Evolutionary conservation across 1,284 basidiomycete genomes (phyloP).

Genomic region (Microbotryum silenes-acaulis): DNA sequence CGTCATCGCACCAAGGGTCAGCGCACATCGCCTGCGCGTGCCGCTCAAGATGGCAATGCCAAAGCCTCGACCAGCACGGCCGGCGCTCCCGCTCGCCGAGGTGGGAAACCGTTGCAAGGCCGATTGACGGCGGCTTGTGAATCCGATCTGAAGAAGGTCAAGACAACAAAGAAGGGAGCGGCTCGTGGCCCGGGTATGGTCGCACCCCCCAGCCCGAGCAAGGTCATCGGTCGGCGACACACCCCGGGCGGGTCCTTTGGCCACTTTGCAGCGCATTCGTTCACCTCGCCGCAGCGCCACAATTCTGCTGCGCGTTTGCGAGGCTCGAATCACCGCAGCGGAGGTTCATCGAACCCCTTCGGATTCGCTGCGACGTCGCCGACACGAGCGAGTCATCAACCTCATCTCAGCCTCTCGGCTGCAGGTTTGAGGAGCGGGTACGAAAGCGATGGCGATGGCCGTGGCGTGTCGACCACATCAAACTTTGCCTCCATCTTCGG

Average conservation of each 20-base stretch:
- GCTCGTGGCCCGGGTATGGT: constrained; percentile 10
- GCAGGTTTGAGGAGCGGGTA: constrained; percentile 7
- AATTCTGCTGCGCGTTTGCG: constrained; percentile 29
- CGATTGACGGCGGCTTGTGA: constrained; percentile 31
- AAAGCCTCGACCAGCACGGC: neutral
- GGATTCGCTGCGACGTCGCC: constrained; percentile 25
- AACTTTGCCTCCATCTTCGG: constrained; percentile 18
- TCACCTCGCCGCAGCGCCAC: neutral
- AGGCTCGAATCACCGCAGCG: constrained; percentile 7
- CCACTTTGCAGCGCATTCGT: neutral
- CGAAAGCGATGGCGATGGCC: constrained; percentile 23
- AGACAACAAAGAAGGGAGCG: constrained; percentile 6
- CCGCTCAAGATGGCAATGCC: neutral
- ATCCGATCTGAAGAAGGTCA: constrained; percentile 26
- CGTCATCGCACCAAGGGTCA: constrained; percentile 24
- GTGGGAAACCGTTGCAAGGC: constrained; percentile 16
- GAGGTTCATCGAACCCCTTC: neutral
- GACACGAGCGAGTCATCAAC: constrained; percentile 5
- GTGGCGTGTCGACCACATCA: neutral
- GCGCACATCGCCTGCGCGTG: no score
- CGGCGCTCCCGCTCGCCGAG: neutral
- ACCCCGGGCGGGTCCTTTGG: constrained; percentile 9
- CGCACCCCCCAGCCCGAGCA: constrained; percentile 28
- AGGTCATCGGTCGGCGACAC: constrained; percentile 24
- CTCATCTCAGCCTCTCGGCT: neutral